Percentiles rank a stretch among this genome's conserved stretches.
Conservation (phyloP, 306 rosid species). For the Trifolium dubium region DNA sequence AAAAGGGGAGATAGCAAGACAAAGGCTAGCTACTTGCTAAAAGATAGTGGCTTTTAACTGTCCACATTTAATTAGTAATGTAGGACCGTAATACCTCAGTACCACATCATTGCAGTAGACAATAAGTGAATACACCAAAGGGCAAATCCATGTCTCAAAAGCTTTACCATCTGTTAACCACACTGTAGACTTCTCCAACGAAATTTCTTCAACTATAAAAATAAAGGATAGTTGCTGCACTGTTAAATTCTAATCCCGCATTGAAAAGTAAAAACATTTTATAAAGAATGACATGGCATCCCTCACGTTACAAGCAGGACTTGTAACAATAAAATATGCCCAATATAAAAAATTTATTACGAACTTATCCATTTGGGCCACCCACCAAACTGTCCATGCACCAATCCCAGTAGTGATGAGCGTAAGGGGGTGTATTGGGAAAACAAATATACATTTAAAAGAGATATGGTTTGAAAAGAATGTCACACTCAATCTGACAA, state of each 20-base stretch:
- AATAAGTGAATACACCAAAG: conserved; percentile 70
- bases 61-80: conserved; percentile 2
- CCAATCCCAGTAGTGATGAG: not conserved
- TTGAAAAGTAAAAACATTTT: not conserved
- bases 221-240: conserved; percentile 25
- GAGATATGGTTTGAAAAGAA: not conserved
- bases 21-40: conserved; percentile 23
- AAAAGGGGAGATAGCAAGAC: conserved; percentile 17
- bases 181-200: conserved; percentile 63
- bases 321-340: not conserved
- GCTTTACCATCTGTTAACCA: conserved; percentile 80
- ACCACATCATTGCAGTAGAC: conserved; percentile 76
- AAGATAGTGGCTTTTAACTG: conserved; percentile 1
- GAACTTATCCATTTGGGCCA: not conserved
- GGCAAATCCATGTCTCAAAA: conserved; percentile 86
- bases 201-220: conserved; percentile 67
- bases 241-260: conserved; percentile 12
- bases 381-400: not conserved
- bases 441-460: not conserved
- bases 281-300: not conserved
- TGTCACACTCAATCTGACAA: not conserved
- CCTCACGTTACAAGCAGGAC: not conserved
- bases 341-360: not conserved
- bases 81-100: conserved; percentile 60
- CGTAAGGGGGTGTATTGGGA: not conserved